Evolutionary conservation across 306 rosid species (phyloP).

Genomic region (Citrullus mucosospermus): DNA sequence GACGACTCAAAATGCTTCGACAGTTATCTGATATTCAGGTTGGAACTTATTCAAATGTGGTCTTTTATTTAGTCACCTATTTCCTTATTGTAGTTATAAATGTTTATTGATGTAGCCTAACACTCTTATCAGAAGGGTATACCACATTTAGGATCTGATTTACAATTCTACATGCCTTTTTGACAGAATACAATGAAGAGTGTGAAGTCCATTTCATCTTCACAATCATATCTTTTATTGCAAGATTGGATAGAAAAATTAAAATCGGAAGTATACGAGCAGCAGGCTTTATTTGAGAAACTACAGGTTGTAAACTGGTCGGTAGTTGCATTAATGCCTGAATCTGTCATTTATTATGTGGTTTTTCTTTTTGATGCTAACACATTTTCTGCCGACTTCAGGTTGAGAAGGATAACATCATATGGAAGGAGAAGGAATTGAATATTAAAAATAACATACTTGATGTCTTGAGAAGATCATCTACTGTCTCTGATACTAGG

Average conservation of each 20-base stretch:
- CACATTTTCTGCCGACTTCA: slow-evolving; percentile 22
- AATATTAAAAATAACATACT: slow-evolving; percentile 64
- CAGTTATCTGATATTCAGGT: slow-evolving; percentile 72
- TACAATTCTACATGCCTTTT: neutral
- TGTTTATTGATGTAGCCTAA: neutral
- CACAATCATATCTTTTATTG: slow-evolving; percentile 52
- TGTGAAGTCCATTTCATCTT: slow-evolving; percentile 57
- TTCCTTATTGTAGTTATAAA: neutral
- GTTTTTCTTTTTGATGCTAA: slow-evolving; percentile 23
- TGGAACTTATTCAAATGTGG: slow-evolving; percentile 8
- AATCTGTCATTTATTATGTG: slow-evolving; percentile 10
- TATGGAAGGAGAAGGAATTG: slow-evolving; percentile 82
- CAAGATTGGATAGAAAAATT: slow-evolving; percentile 68
- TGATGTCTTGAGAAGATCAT: slow-evolving; percentile 61
- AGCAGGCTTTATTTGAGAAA: slow-evolving; percentile 64
- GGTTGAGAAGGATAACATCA: slow-evolving; percentile 88
- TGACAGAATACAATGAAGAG: slow-evolving; percentile 68
- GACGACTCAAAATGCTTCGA: slow-evolving; percentile 57
- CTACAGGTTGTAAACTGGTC: slow-evolving; percentile 93
- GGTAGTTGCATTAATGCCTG: slow-evolving; percentile 61
- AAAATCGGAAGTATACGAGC: slow-evolving; percentile 49
- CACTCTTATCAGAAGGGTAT: neutral
- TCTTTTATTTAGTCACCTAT: neutral
- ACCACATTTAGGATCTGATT: neutral
- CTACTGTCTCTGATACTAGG: slow-evolving; percentile 45